Conservation (phyloP, 108 stramenopile species). For the Fragilaria radians region DNA sequence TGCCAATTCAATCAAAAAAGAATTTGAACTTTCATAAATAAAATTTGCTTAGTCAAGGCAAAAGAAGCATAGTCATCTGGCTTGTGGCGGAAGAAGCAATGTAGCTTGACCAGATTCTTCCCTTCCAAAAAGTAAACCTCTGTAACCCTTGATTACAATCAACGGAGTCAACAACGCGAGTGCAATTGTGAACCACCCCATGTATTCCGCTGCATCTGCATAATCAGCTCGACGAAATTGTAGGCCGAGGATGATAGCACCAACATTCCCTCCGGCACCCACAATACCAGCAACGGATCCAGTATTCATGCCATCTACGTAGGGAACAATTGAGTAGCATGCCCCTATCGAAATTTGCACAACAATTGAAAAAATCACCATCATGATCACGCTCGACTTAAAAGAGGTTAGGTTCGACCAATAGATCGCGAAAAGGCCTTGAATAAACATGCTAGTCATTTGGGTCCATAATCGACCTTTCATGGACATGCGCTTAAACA, state of each 20-base stretch:
- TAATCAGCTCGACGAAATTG: slow-evolving; percentile 2
- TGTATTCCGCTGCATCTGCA: slow-evolving; percentile 18
- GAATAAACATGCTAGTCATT: slow-evolving; percentile 28
- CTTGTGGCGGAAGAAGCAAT: too few species aligned
- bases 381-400: slow-evolving; percentile 23
- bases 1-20: too few species aligned
- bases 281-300: slow-evolving; percentile 70
- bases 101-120: slow-evolving; percentile 10
- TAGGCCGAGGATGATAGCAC: slow-evolving; percentile 24
- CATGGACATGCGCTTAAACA: slow-evolving; percentile 25
- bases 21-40: too few species aligned
- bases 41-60: too few species aligned
- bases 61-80: too few species aligned
- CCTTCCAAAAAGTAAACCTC: slow-evolving; percentile 38
- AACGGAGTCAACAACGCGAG: slow-evolving; percentile 25
- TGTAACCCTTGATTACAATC: slow-evolving; percentile 55
- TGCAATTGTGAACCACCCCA: slow-evolving; percentile 32
- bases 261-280: slow-evolving; percentile 57
- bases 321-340: slow-evolving; percentile 64
- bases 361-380: slow-evolving; percentile 50
- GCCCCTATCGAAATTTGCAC: slow-evolving; percentile 61
- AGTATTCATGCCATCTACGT: slow-evolving; percentile 46
- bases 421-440: slow-evolving; percentile 36
- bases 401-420: slow-evolving; percentile 29
- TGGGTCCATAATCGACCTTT: slow-evolving; percentile 43